Evolutionary conservation across 1,284 basidiomycete genomes (phyloP).

Genomic region (Tylopilus orsonianus): DNA sequence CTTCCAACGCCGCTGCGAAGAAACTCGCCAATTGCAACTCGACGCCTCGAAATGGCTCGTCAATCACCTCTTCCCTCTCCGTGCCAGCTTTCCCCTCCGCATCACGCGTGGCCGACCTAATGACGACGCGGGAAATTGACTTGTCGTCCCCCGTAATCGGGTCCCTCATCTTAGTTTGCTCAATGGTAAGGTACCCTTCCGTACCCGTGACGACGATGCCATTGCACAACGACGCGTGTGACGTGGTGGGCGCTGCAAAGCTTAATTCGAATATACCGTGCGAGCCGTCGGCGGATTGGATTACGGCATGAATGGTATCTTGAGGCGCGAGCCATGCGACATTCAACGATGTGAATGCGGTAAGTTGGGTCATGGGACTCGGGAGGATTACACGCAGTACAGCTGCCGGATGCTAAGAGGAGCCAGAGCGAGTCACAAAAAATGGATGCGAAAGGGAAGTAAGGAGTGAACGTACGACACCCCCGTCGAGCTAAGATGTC

Average conservation of each 20-base stretch:
- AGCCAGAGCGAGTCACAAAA: background rate
- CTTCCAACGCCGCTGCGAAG: conserved; percentile 48
- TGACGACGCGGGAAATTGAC: conserved; percentile 37
- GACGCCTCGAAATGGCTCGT: conserved; percentile 53
- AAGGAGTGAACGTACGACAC: conserved; percentile 51
- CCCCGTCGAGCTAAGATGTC: conserved; percentile 56
- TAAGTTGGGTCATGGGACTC: conserved; percentile 50
- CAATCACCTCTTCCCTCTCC: conserved; percentile 51
- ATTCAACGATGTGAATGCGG: conserved; percentile 67
- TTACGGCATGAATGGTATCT: conserved; percentile 66
- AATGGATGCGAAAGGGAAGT: background rate
- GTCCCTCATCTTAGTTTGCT: conserved; percentile 33
- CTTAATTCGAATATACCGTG: conserved; percentile 62
- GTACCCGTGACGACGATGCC: conserved; percentile 58
- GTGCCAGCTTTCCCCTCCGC: conserved; percentile 43
- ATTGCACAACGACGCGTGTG: conserved; percentile 38
- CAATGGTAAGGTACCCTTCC: conserved; percentile 57
- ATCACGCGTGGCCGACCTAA: conserved; percentile 43
- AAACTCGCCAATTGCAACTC: conserved; percentile 61
- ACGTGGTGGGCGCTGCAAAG: conserved; percentile 52
- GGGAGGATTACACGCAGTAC: conserved; percentile 63
- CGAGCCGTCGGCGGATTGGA: conserved; percentile 51
- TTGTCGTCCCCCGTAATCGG: conserved; percentile 17
- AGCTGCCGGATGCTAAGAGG: conserved; percentile 58
- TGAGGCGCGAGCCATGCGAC: conserved; percentile 69